Conservation (phyloP, 2,329 filamentous ascomycete species). For the Clonostachys rosea region DNA sequence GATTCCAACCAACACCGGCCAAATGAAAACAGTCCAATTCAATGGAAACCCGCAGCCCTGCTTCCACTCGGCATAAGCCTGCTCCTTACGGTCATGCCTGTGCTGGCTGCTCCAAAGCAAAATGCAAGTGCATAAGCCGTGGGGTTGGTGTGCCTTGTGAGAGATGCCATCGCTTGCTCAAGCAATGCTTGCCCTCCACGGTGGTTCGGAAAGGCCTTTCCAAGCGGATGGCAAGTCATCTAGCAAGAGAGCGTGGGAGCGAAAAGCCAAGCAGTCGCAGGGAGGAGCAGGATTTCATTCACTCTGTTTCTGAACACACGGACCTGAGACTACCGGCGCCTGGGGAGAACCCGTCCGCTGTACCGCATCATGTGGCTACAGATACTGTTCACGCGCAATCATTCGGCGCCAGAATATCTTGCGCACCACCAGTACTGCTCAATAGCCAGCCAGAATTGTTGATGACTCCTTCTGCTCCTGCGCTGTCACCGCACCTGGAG, state of each 20-base stretch:
- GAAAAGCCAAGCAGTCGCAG: no score
- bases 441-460: neutral
- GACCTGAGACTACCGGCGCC: neutral
- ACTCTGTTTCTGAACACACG: neutral
- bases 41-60: no score
- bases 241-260: no score
- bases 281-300: constrained; percentile 30
- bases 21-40: no score
- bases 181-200: constrained; percentile 37
- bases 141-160: constrained; percentile 25
- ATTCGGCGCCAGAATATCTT: neutral
- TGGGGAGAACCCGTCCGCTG: no score
- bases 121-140: constrained; percentile 41
- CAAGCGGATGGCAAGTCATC: constrained; percentile 24
- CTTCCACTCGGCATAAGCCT: neutral
- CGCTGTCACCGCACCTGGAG: no score
- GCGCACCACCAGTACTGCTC: neutral
- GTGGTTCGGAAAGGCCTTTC: constrained; percentile 28
- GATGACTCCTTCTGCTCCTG: neutral
- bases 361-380: no score
- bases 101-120: constrained; percentile 38
- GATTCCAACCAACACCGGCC: no score
- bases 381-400: neutral
- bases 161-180: constrained; percentile 37
- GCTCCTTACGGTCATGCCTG: constrained; percentile 34